Evolutionary conservation across 2,329 filamentous ascomycete genomes (phyloP).

Genomic region (Purpureocillium takamizusanense): DNA sequence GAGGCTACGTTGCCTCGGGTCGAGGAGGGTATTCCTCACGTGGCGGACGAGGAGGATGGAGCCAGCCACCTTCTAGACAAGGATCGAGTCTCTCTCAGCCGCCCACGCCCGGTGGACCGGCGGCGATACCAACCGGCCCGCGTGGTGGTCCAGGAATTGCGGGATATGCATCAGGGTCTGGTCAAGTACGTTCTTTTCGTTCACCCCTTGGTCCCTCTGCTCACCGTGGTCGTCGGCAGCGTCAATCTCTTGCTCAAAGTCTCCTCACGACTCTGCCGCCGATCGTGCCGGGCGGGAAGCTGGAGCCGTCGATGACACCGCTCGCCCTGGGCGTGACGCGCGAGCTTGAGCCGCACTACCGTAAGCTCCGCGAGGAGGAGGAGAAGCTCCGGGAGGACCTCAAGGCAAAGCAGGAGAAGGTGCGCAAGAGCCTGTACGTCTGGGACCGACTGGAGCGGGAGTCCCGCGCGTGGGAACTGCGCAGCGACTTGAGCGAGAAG

Average conservation of each 20-base stretch:
- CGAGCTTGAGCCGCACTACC: constrained; percentile 45
- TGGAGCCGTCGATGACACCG: constrained; percentile 37
- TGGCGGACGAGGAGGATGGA: constrained; percentile 38
- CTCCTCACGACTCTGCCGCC: constrained; percentile 41
- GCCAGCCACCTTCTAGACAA: constrained; percentile 21
- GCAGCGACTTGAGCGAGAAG: constrained; percentile 47
- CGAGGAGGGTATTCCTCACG: constrained; percentile 36
- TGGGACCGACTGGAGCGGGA: constrained; percentile 50
- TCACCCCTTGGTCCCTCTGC: constrained; percentile 46
- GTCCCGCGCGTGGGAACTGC: constrained; percentile 42
- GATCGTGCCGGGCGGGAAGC: constrained; percentile 44
- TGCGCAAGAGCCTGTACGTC: constrained; percentile 40
- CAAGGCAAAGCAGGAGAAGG: constrained; percentile 41
- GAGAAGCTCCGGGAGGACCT: constrained; percentile 47
- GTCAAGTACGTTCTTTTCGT: constrained; percentile 41
- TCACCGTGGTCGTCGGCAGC: constrained; percentile 24
- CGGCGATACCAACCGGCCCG: constrained; percentile 39
- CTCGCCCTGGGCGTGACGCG: constrained; percentile 38
- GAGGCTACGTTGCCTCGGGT: constrained; percentile 39
- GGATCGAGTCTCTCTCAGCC: constrained; percentile 26
- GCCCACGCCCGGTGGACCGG: constrained; percentile 28
- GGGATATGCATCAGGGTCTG: constrained; percentile 28
- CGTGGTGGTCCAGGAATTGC: constrained; percentile 23
- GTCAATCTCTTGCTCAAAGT: constrained; percentile 41
- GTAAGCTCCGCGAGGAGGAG: constrained; percentile 47